Conservation (phyloP, 306 rosid species). For the Quercus parvula region DNA sequence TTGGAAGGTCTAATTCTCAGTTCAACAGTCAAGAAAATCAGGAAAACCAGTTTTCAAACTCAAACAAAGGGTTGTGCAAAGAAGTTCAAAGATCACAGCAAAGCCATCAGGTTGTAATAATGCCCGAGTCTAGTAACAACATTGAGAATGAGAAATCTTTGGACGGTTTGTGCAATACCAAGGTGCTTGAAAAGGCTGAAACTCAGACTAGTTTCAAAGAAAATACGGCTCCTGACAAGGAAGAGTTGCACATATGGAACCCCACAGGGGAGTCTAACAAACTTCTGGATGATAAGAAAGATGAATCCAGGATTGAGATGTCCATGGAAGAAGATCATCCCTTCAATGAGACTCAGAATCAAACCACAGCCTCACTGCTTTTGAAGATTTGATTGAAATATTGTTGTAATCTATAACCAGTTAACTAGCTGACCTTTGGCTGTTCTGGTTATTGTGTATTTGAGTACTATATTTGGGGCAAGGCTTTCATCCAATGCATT, state of each 20-base stretch:
- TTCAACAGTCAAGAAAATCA: slow-evolving; percentile 33
- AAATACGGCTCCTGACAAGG: slow-evolving; percentile 55
- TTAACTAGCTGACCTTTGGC: neutral
- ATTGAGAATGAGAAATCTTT: slow-evolving; percentile 15
- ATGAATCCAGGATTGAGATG: slow-evolving; percentile 24
- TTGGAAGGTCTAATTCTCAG: slow-evolving; percentile 45
- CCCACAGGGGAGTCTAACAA: slow-evolving; percentile 40
- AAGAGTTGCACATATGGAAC: slow-evolving; percentile 45
- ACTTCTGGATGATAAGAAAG: slow-evolving; percentile 37
- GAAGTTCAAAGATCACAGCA: slow-evolving; percentile 18
- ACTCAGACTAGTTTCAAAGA: slow-evolving; percentile 44
- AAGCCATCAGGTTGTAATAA: neutral
- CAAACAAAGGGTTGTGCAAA: slow-evolving; percentile 17
- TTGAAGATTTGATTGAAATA: neutral
- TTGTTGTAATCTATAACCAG: neutral
- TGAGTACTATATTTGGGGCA: neutral
- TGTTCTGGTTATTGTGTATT: neutral
- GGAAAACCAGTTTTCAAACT: slow-evolving; percentile 28
- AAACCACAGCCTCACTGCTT: slow-evolving; percentile 47
- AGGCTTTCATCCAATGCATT: too few relatives aligned
- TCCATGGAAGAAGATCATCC: slow-evolving; percentile 59
- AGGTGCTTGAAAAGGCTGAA: slow-evolving; percentile 34
- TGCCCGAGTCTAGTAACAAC: neutral
- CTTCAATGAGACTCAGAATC: slow-evolving; percentile 43
- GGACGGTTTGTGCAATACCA: slow-evolving; percentile 14